Base-by-base conservation (phyloP, 306 rosid genomes). In the Potentilla sterilis region DNA sequence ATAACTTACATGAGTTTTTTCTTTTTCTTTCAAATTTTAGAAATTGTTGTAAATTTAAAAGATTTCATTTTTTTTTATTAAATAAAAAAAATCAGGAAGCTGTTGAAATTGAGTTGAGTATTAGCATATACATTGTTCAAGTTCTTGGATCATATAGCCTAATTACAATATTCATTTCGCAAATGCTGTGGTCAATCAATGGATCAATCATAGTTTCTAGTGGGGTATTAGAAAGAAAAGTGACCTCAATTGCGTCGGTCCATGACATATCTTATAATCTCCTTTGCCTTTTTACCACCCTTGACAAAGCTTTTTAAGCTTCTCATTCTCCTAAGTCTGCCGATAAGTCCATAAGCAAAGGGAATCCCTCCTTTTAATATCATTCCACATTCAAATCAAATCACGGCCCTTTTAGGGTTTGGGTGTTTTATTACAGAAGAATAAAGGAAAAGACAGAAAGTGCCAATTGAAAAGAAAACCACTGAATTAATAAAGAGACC, bases 361-460 rank as follows among this genome's bases (percentile, higher is more conserved):
- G 15, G 40, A 44, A 38, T 21, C 48, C 46, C 81, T 66, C 69
- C 52, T 68, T 74, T 79, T 76, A 72, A 78, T 77, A 54, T 5
- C 64, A 58, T 74, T 80, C 75, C 78, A 78, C 75, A 83, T 70
- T 81, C 62, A 49, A 80, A 75, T 79, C 80, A 83, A 76, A 69
- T 78, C 86, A 72, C 62, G 81, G 43, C 75, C 76, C 84, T 83
- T 85, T 85, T 80, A 72, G 80, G 78, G 80, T 86, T 92, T 89
- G 90, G 96, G 89, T 89, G 88, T 89, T 89, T 82, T 85, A 83
- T 85, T 74, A 81, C 87, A 80, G 70, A 4, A 64, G 63, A 76
- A 66, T 81, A 78, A 74, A 86, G 73, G 74, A 73, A 80, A 83
- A 69, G 87, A 78, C 85, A 83, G 78, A 87, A 89, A 87, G 88